phyloP scores from a whole-genome alignment of 805 yeast species.

The Helenozyma rhizophorensis region DNA sequence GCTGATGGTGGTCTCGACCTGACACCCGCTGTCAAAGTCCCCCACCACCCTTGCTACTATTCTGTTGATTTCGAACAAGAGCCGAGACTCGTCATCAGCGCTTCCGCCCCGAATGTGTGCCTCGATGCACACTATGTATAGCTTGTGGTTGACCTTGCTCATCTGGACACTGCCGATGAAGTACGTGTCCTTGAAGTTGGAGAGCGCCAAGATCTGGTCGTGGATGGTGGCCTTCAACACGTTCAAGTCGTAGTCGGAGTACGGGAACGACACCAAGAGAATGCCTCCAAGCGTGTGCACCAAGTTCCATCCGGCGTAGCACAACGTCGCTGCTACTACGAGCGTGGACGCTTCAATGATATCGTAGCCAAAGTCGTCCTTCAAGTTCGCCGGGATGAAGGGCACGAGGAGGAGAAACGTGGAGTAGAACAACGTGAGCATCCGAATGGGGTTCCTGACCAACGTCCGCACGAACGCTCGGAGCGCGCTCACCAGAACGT shows the following conservation, averaged over 20 bases:
- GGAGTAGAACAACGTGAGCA: constrained; percentile 43
- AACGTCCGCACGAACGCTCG: constrained; percentile 2
- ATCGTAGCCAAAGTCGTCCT: constrained; percentile 27
- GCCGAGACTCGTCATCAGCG: constrained; percentile 59
- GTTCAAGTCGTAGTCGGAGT: constrained; percentile 34
- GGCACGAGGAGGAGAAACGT: constrained; percentile 40
- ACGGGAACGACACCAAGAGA: constrained; percentile 51
- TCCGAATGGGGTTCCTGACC: constrained; percentile 39
- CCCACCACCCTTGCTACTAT: constrained; percentile 35
- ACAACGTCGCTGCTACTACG: constrained; percentile 40
- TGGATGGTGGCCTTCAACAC: constrained; percentile 36
- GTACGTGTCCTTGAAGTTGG: constrained; percentile 49
- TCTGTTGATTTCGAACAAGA: constrained; percentile 47
- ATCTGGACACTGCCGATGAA: constrained; percentile 46
- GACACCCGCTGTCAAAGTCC: constrained; percentile 19
- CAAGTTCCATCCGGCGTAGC: constrained; percentile 49
- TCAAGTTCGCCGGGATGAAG: constrained; percentile 27
- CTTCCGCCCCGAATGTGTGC: constrained; percentile 65
- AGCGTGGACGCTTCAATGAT: constrained; percentile 45
- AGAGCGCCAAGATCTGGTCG: constrained; percentile 45
- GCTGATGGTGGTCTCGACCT: constrained; percentile 34
- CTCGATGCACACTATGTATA: constrained; percentile 53
- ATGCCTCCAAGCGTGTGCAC: constrained; percentile 50
- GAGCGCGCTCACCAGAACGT: not conserved
- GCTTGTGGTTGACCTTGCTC: constrained; percentile 58